Conservation (phyloP, 345 rosid species). For the Lepidium sativum region DNA sequence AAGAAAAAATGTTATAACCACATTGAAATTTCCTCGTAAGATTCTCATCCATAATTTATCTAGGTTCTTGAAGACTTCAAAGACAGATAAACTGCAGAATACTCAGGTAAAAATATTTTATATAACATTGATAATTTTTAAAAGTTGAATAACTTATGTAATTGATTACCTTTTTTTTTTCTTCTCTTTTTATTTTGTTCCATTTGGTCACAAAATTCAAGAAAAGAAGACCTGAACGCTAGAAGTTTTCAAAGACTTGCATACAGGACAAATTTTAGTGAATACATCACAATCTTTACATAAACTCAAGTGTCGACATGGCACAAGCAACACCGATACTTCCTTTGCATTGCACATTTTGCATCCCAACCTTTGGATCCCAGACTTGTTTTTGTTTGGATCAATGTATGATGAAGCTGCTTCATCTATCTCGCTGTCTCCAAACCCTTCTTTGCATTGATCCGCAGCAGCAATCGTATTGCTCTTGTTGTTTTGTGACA, state of each 20-base stretch:
- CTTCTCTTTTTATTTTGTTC: neutral
- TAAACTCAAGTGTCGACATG: slow-evolving; percentile 63
- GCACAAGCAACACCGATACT: slow-evolving; percentile 49
- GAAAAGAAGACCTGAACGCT: slow-evolving; percentile 47
- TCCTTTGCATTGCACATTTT: slow-evolving; percentile 44
- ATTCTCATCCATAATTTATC: too few species aligned
- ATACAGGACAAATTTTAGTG: slow-evolving; percentile 45
- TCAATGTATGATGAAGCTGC: slow-evolving; percentile 44
- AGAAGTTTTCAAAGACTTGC: slow-evolving; percentile 46
- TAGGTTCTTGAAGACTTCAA: too few species aligned
- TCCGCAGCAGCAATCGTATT: slow-evolving; percentile 21
- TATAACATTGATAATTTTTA: neutral
- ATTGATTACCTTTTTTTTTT: neutral
- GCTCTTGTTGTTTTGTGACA: slow-evolving; percentile 31
- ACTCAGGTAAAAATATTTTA: neutral
- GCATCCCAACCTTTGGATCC: slow-evolving; percentile 36
- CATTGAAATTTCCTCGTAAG: too few species aligned
- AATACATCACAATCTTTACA: slow-evolving; percentile 59
- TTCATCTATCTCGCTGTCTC: slow-evolving; percentile 65
- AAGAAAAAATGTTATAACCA: too few species aligned
- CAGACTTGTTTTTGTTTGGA: slow-evolving; percentile 10
- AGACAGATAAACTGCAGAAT: too few species aligned
- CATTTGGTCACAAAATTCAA: slow-evolving; percentile 4
- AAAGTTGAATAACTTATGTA: neutral
- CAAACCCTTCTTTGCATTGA: slow-evolving; percentile 62